Percentiles rank a stretch among this genome's conserved stretches.
Conservation (phyloP, 805 yeast genomes). For the Zygoascus flipseniorum region DNA sequence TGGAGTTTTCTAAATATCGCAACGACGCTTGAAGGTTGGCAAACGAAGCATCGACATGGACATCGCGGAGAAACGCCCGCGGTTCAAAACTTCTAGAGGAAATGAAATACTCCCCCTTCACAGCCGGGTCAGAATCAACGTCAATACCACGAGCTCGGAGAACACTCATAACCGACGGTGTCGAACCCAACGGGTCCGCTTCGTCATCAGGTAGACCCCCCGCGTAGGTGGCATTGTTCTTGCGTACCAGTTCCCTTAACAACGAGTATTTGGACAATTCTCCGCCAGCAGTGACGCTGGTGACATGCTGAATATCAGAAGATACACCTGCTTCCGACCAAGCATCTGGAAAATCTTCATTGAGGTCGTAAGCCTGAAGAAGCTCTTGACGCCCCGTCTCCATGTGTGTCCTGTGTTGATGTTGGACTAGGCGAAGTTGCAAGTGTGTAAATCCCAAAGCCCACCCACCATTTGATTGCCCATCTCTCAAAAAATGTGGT, state of each 20-base stretch:
- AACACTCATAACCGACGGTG: constrained; percentile 37
- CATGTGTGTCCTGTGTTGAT: neutral
- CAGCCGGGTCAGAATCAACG: constrained; percentile 26
- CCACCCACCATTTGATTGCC: too few species aligned
- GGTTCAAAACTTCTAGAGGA: constrained; percentile 54
- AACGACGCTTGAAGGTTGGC: constrained; percentile 42
- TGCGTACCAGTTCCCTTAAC: constrained; percentile 9
- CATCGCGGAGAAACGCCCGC: constrained; percentile 42
- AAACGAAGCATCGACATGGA: constrained; percentile 49
- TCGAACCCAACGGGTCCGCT: constrained; percentile 50
- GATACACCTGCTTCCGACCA: constrained; percentile 15
- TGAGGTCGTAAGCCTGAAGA: constrained; percentile 15
- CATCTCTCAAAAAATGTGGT: too few species aligned
- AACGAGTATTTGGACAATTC: constrained; percentile 17
- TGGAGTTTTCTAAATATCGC: constrained; percentile 39
- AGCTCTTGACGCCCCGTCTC: constrained; percentile 1
- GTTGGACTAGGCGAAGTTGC: neutral
- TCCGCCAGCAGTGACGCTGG: constrained; percentile 1
- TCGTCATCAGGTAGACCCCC: constrained; percentile 25
- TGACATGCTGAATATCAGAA: neutral
- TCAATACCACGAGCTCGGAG: constrained; percentile 34
- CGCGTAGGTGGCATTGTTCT: neutral
- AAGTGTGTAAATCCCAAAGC: neutral
- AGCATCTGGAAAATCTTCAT: constrained; percentile 14
- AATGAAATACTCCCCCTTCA: constrained; percentile 41